A percentile compares a stretch with the other conserved stretches of the same genome.
Evolutionary conservation across 225 moss, liverwort and hornwort genomes (phyloP).

Genomic region (Bryum argenteum): DNA sequence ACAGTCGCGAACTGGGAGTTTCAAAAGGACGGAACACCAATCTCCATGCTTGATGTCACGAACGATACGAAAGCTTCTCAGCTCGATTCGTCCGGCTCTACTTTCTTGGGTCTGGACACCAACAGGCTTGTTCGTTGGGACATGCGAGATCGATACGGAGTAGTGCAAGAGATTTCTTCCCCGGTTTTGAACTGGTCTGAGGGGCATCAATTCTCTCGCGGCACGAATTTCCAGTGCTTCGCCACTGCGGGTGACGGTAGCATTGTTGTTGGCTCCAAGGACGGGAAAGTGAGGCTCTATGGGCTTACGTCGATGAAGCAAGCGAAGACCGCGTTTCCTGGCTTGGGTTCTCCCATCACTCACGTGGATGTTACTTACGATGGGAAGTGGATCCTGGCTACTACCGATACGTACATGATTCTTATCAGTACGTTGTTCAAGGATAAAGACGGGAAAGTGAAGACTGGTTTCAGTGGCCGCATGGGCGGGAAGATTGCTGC

Average conservation of each 20-base stretch:
- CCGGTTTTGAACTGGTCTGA: slow-evolving; percentile 69
- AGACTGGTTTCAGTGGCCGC: slow-evolving; percentile 59
- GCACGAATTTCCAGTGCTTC: slow-evolving; percentile 74
- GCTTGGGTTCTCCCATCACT: slow-evolving; percentile 67
- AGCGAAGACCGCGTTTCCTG: slow-evolving; percentile 70
- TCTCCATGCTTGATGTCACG: slow-evolving; percentile 64
- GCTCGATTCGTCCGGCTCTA: slow-evolving; percentile 49
- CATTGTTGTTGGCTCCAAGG: slow-evolving; percentile 62
- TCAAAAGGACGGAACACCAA: slow-evolving; percentile 67
- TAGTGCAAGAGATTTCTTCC: slow-evolving; percentile 60
- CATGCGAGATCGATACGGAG: slow-evolving; percentile 67
- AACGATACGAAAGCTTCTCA: slow-evolving; percentile 58
- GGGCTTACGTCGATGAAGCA: slow-evolving; percentile 68
- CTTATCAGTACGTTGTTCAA: slow-evolving; percentile 67
- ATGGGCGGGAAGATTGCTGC: slow-evolving; percentile 67
- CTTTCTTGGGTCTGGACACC: slow-evolving; percentile 64
- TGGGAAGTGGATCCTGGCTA: slow-evolving; percentile 72
- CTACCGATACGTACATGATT: slow-evolving; percentile 71
- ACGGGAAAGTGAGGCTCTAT: slow-evolving; percentile 68
- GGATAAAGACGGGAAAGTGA: slow-evolving; percentile 63
- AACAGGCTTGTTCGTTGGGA: slow-evolving; percentile 71
- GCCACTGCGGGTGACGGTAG: slow-evolving; percentile 63
- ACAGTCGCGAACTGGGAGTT: slow-evolving; percentile 74
- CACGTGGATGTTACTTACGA: slow-evolving; percentile 76
- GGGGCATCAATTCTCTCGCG: slow-evolving; percentile 63